Evolutionary conservation across 2,329 filamentous ascomycete species (phyloP), one percentile per base, ranked within the genome.

Genomic region (Clarireedia sp.): DNA sequence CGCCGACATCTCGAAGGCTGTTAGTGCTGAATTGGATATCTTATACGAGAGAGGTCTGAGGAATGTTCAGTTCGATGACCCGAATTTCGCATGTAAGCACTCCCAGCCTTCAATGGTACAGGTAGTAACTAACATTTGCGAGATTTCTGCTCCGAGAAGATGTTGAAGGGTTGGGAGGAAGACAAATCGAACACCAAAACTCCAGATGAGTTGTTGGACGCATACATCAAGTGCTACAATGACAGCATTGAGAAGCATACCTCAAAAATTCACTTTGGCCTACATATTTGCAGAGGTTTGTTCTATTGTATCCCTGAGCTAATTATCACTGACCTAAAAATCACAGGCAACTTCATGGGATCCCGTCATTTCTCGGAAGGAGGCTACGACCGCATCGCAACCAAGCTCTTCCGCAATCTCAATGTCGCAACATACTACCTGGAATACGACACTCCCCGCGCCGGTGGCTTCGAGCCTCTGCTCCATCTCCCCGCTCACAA

Each of bases 211-310:
- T 81, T 89, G 44, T 79, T 91, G 21, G 84, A 89, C 63, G 80
- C 84, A 33, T 91, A 91, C 71, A 86, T 91, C 68, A 75, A 78
- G 59, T 80, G 89, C 61, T 90, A 90, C 76, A 90, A 90, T 68
- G 83, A 87, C 69, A 81, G 78, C 65, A 76, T 89, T 66, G 73
- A 75, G 64, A 78, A 80, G 64, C 73, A 81, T 0, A 85, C 86
- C 0, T 68, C 75, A 2, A 86, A 90, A 66, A 80, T 90, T 75
- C 86, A 90, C 70, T 78, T 88, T 2, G 87, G 87, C 46, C 83
- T 91, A 16, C 88, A 91, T 67, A 75, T 90, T 51, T 90, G 87
- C 76, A 78, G 78, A 8, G 79, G 29, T 33, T 33, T 33, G 29
- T 33, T 33, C 9, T 33, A 14, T 3, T 33, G 10, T 2, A 33